These are phyloP conservation scores for Colletotrichum tabaci DNA, from an alignment of 2,329 filamentous ascomycete genomes.

Conservation along the genomic window DNA sequence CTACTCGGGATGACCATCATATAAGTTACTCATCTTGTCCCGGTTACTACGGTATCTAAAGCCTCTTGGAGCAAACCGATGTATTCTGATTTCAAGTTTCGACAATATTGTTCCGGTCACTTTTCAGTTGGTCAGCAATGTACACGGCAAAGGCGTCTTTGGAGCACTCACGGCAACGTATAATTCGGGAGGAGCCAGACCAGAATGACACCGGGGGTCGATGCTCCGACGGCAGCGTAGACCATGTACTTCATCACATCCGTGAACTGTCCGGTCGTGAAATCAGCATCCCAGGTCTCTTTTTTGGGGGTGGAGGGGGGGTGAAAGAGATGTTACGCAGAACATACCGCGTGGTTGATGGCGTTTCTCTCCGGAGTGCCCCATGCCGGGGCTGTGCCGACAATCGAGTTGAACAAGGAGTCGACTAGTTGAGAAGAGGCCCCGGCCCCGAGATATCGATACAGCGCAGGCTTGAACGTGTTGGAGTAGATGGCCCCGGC, in stretches of 20 bases:
- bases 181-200: constrained; percentile 31
- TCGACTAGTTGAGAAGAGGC: constrained; percentile 15
- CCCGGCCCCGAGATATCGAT: constrained; percentile 11
- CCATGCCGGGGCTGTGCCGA: constrained; percentile 28
- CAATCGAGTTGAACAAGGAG: constrained; percentile 32
- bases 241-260: constrained; percentile 35
- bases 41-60: too few relatives aligned
- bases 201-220: constrained; percentile 24
- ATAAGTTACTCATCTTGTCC: background rate
- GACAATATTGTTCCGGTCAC: constrained; percentile 30
- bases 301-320: too few relatives aligned
- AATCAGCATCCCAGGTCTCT: background rate
- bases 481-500: constrained; percentile 53
- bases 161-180: constrained; percentile 22
- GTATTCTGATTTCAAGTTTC: background rate
- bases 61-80: too few relatives aligned
- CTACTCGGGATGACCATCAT: too few relatives aligned
- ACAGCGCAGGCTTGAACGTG: constrained; percentile 46
- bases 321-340: too few relatives aligned
- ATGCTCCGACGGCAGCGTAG: constrained; percentile 28
- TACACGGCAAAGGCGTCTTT: too few relatives aligned
- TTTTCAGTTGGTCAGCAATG: background rate
- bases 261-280: constrained; percentile 4
- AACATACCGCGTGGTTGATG: constrained; percentile 22
- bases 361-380: constrained; percentile 33